These are phyloP conservation scores for Globisporangium sylvaticum DNA, from an alignment of 352 stramenopile genomes.

Conservation along the genomic window DNA sequence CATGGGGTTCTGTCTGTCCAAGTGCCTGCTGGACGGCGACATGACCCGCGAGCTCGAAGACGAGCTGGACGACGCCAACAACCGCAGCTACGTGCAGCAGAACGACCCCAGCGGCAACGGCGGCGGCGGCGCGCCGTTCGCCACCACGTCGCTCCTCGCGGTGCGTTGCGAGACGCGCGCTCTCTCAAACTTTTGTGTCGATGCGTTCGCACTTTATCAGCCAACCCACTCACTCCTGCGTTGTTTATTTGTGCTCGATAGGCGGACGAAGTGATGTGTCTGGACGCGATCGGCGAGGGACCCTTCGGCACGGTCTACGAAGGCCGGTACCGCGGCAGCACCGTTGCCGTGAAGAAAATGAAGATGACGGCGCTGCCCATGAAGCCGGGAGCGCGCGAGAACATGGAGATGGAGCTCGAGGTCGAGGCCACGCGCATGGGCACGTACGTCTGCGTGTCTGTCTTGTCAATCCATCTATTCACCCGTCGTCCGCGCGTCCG, in stretches of 20 bases:
- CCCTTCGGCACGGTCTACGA: slow-evolving; percentile 83
- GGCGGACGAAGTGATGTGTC: slow-evolving; percentile 82
- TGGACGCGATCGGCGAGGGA: slow-evolving; percentile 74
- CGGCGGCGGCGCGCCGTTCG: slow-evolving; percentile 57
- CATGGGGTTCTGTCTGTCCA: slow-evolving; percentile 86
- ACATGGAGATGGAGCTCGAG: slow-evolving; percentile 82
- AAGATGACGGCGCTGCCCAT: slow-evolving; percentile 61
- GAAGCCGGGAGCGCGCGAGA: slow-evolving; percentile 58
- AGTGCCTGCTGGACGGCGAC: slow-evolving; percentile 79
- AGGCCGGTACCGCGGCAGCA: slow-evolving; percentile 78
- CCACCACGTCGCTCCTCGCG: slow-evolving; percentile 68
- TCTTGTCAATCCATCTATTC: background rate
- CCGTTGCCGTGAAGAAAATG: slow-evolving; percentile 87
- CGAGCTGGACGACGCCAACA: slow-evolving; percentile 68
- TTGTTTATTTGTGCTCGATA: slow-evolving; percentile 14
- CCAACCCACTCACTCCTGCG: background rate
- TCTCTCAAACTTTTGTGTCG: background rate
- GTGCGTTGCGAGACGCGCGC: slow-evolving; percentile 23
- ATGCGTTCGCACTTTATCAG: background rate
- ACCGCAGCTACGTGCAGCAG: slow-evolving; percentile 50
- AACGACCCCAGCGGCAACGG: slow-evolving; percentile 25
- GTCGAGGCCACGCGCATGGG: slow-evolving; percentile 81
- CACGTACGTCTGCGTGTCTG: slow-evolving; percentile 20
- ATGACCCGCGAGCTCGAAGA: slow-evolving; percentile 83
- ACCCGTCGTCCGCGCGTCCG: background rate